These are phyloP conservation scores for Suhomyces vadensis DNA, from an alignment of 805 yeast species.

Conservation along the genomic window DNA sequence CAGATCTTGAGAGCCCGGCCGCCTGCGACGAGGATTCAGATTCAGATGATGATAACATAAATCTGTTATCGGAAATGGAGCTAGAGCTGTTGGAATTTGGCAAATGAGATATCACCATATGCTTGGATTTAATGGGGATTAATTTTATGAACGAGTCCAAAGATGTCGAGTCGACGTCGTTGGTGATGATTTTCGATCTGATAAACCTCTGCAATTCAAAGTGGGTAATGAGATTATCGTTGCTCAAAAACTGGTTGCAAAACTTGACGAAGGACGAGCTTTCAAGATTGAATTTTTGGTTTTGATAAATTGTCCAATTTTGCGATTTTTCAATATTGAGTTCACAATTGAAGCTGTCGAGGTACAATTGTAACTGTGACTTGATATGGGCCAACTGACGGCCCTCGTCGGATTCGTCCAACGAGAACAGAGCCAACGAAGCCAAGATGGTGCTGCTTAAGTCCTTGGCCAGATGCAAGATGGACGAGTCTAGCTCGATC, in stretches of 20 bases:
- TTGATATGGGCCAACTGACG: background rate
- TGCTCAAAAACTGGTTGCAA: background rate
- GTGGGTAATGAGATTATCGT: conserved; percentile 7
- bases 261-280: background rate
- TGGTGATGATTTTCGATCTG: conserved; percentile 10
- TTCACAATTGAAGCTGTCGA: background rate
- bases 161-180: conserved; percentile 6
- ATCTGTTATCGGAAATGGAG: conserved; percentile 11
- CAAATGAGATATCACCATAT: conserved; percentile 1
- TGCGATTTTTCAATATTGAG: background rate
- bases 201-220: conserved; percentile 13
- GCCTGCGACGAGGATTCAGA: too few relatives aligned
- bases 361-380: conserved; percentile 1
- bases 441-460: background rate
- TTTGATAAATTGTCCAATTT: background rate
- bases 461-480: background rate
- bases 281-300: background rate
- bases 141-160: conserved; percentile 17
- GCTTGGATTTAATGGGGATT: conserved; percentile 15
- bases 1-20: background rate
- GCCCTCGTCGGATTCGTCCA: background rate
- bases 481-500: conserved; percentile 13
- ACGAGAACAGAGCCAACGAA: background rate
- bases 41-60: conserved; percentile 11
- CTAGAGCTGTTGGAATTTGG: conserved; percentile 7